These are phyloP conservation scores for Dimocarpus longan DNA, from an alignment of 345 rosid genomes.

Conservation along the genomic window DNA sequence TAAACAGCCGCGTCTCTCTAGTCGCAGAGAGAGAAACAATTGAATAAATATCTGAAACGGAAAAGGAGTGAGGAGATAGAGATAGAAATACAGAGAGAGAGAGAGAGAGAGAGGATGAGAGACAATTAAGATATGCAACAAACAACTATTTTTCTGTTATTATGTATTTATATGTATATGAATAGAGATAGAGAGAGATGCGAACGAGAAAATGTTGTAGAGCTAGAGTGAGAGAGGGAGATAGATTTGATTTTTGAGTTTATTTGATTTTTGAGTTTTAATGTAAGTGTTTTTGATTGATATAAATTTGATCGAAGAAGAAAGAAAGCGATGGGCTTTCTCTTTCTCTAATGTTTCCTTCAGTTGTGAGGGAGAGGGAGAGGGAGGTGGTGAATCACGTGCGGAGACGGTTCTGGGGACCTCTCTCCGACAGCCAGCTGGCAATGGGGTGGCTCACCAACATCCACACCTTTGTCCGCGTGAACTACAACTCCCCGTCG, in stretches of 20 bases:
- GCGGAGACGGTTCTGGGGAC: slow-evolving; percentile 44
- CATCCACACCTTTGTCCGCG: slow-evolving; percentile 44
- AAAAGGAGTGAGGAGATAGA: slow-evolving; percentile 1
- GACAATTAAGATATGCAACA: slow-evolving; percentile 10
- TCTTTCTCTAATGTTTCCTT: neutral
- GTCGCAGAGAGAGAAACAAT: slow-evolving; percentile 8
- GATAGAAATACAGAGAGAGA: neutral
- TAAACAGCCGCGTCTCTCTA: slow-evolving; percentile 15
- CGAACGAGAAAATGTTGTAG: neutral
- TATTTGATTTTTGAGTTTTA: slow-evolving; percentile 23
- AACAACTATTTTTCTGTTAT: neutral
- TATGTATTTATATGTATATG: neutral
- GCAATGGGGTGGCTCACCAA: slow-evolving; percentile 46
- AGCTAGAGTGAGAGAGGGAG: slow-evolving; percentile 6
- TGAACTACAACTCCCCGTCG: slow-evolving; percentile 35
- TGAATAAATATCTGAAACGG: slow-evolving; percentile 15
- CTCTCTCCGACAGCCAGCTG: slow-evolving; percentile 65
- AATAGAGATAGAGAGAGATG: neutral
- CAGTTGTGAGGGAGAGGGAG: slow-evolving; percentile 19
- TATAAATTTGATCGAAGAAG: slow-evolving; percentile 8
- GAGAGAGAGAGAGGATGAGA: neutral
- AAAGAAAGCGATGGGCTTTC: slow-evolving; percentile 18
- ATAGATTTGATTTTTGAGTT: slow-evolving; percentile 22
- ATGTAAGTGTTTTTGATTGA: neutral
- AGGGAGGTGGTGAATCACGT: slow-evolving; percentile 58